Evolutionary conservation across 192 early-diverging fungal species (phyloP).

Genomic region (Borealophlyctis nickersoniae): DNA sequence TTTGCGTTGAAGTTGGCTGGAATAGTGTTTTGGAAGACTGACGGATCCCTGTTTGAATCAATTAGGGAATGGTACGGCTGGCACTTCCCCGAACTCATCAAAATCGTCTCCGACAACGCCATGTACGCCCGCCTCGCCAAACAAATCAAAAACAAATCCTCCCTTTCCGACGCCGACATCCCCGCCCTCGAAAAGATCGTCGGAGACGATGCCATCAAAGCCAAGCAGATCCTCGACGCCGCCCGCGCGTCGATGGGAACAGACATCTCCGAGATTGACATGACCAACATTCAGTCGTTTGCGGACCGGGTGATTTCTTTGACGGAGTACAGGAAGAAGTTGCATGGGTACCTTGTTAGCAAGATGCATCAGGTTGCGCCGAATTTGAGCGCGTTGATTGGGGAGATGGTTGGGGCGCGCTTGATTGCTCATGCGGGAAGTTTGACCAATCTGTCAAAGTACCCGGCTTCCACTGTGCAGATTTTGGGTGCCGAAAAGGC

Average conservation of each 20-base stretch:
- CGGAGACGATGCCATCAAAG: constrained; percentile 75
- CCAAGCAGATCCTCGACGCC: constrained; percentile 88
- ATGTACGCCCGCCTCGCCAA: constrained; percentile 87
- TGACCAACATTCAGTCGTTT: constrained; percentile 93
- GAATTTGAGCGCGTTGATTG: constrained; percentile 94
- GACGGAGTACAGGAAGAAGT: constrained; percentile 88
- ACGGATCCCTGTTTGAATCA: not conserved
- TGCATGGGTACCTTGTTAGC: constrained; percentile 86
- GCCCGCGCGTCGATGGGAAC: constrained; percentile 97
- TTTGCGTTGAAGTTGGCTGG: no score
- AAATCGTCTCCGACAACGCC: constrained; percentile 92
- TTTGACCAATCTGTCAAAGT: constrained; percentile 95
- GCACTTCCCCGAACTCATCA: constrained; percentile 99
- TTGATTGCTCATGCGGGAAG: constrained; percentile 97
- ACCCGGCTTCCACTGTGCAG: constrained; percentile 97
- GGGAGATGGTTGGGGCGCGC: constrained; percentile 97
- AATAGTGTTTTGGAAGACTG: not conserved
- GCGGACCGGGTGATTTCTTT: constrained; percentile 87
- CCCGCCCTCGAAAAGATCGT: constrained; percentile 78
- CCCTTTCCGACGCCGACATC: constrained; percentile 72
- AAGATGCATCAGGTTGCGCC: constrained; percentile 98
- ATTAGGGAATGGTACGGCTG: constrained; percentile 97
- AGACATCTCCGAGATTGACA: constrained; percentile 92
- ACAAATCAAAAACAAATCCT: constrained; percentile 89
- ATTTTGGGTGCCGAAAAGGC: constrained; percentile 99